A percentile compares a stretch with the other conserved stretches of the same genome.
Evolutionary conservation across 1,284 basidiomycete species (phyloP).

Genomic region (Ganoderma lingzhi): DNA sequence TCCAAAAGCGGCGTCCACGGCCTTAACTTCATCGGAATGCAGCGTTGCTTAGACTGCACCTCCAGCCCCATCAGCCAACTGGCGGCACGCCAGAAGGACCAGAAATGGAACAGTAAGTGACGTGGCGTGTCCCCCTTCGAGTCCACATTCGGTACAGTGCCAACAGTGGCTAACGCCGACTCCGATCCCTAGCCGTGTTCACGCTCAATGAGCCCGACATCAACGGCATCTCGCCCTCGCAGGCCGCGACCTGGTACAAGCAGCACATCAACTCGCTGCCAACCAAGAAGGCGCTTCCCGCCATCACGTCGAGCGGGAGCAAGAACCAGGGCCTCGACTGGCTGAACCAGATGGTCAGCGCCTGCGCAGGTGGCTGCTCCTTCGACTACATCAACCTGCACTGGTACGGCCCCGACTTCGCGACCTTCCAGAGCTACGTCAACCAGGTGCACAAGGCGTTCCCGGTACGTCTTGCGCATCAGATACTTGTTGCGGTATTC

Average conservation of each 20-base stretch:
- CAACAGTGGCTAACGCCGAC: not conserved
- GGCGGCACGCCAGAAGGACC: slow-evolving; percentile 7
- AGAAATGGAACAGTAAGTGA: slow-evolving; percentile 4
- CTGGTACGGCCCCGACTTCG: slow-evolving; percentile 5
- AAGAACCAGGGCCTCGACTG: slow-evolving; percentile 8
- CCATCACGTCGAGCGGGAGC: slow-evolving; percentile 4
- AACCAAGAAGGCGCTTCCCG: slow-evolving; percentile 10
- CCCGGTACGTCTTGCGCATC: not conserved
- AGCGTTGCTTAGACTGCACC: slow-evolving; percentile 4
- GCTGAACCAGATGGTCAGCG: slow-evolving; percentile 8
- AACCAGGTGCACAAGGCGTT: not conserved
- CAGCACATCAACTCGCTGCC: slow-evolving; percentile 10
- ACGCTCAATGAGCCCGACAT: slow-evolving; percentile 11
- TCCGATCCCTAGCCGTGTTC: not conserved
- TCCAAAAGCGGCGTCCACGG: not conserved
- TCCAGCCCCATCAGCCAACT: slow-evolving; percentile 9
- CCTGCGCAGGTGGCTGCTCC: not conserved
- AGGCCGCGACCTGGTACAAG: slow-evolving; percentile 10
- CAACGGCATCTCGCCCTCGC: slow-evolving; percentile 6
- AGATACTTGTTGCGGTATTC: too few species aligned
- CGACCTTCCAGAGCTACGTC: not conserved
- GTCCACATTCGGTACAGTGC: not conserved
- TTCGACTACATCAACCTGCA: slow-evolving; percentile 10
- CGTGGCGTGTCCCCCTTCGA: not conserved
- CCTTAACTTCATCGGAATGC: slow-evolving; percentile 7